Conservation (phyloP, 1,284 basidiomycete genomes). For the Tilletia setariae region DNA sequence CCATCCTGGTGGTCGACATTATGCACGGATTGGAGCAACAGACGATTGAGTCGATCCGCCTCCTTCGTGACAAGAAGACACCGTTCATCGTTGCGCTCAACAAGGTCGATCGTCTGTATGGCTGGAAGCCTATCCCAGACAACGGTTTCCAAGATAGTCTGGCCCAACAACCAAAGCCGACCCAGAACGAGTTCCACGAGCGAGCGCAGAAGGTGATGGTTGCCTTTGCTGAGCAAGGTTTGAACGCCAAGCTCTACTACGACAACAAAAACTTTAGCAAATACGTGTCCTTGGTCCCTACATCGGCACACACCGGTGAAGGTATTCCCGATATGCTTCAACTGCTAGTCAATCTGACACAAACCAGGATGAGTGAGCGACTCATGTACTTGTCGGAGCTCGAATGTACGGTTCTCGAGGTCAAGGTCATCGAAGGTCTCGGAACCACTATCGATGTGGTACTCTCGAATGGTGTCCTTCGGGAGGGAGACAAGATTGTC, state of each 20-base stretch:
- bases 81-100: slow-evolving; percentile 99
- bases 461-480: slow-evolving; percentile 87
- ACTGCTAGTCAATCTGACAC: slow-evolving; percentile 93
- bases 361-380: slow-evolving; percentile 93
- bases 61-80: slow-evolving; percentile 90
- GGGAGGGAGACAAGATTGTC: slow-evolving; percentile 91
- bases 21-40: slow-evolving; percentile 98
- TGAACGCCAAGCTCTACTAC: slow-evolving; percentile 94
- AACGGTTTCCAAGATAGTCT: slow-evolving; percentile 88
- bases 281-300: slow-evolving; percentile 94
- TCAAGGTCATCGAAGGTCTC: slow-evolving; percentile 97
- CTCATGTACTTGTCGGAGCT: slow-evolving; percentile 98
- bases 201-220: slow-evolving; percentile 79
- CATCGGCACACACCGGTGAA: slow-evolving; percentile 95
- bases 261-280: slow-evolving; percentile 94
- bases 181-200: slow-evolving; percentile 89
- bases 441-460: slow-evolving; percentile 98
- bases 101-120: slow-evolving; percentile 98
- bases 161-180: slow-evolving; percentile 74
- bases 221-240: slow-evolving; percentile 93
- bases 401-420: slow-evolving; percentile 98
- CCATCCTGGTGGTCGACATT: slow-evolving; percentile 97
- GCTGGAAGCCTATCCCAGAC: slow-evolving; percentile 87
- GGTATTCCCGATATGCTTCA: slow-evolving; percentile 99
- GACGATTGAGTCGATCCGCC: slow-evolving; percentile 89